Percentiles rank a stretch among this genome's conserved stretches.
Conservation (phyloP, 768 basidiomycete species). For the Podaxis mareebaensis region DNA sequence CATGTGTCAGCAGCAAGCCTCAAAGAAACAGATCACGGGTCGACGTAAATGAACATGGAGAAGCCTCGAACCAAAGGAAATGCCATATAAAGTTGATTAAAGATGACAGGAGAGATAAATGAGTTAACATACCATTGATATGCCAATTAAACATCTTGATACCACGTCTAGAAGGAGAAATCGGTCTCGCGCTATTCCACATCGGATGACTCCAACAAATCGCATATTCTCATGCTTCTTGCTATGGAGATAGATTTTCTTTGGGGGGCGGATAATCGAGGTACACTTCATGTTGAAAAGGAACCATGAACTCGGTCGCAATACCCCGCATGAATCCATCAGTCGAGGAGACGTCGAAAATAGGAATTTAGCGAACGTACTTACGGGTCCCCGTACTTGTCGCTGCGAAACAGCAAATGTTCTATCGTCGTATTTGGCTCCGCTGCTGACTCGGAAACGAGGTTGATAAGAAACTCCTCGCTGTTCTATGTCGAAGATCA, state of each 20-base stretch:
- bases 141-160: slow-evolving; percentile 8
- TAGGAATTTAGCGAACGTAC: neutral
- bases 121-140: slow-evolving; percentile 10
- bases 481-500: neutral
- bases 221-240: neutral
- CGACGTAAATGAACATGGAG: neutral
- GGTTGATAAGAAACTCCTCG: neutral
- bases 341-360: neutral
- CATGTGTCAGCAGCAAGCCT: neutral
- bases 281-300: slow-evolving; percentile 2
- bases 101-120: slow-evolving; percentile 9
- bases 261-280: neutral
- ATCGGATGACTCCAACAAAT: neutral
- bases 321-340: neutral
- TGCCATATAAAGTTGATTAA: neutral
- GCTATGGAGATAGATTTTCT: neutral
- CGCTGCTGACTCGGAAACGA: neutral
- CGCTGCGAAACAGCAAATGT: neutral
- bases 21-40: neutral
- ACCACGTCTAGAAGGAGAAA: neutral
- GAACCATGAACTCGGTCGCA: neutral
- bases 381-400: neutral
- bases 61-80: neutral
- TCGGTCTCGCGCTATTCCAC: neutral
- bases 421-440: neutral